Percentiles rank a stretch among this genome's conserved stretches.
Evolutionary conservation across 2,329 filamentous ascomycete genomes (phyloP).

Genomic region (Orbilia blumenaviensis): DNA sequence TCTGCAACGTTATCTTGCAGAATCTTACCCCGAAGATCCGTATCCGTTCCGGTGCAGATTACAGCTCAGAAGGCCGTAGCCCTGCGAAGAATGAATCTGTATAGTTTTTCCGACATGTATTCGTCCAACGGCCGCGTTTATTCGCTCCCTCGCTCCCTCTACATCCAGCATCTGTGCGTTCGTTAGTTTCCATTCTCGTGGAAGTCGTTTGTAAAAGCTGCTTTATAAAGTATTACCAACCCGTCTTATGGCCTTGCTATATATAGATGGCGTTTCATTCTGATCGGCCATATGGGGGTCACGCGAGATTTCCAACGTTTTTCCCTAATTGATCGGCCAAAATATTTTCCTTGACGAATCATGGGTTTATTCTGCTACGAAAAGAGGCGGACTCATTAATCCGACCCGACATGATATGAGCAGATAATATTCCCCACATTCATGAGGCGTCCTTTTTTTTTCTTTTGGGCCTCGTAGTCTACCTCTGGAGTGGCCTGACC

Average conservation of each 20-base stretch:
- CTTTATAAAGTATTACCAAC: conserved; percentile 13
- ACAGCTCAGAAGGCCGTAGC: conserved; percentile 21
- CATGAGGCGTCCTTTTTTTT: background rate
- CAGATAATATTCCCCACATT: conserved; percentile 14
- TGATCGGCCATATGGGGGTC: background rate
- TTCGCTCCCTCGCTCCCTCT: no score
- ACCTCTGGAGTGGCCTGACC: conserved; percentile 14
- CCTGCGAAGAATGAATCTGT: background rate
- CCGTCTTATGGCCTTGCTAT: background rate
- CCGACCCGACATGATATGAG: background rate
- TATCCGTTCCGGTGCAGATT: conserved; percentile 50
- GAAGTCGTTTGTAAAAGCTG: background rate
- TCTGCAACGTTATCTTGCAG: conserved; percentile 45
- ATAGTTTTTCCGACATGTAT: background rate
- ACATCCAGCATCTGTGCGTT: background rate
- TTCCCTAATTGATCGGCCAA: background rate
- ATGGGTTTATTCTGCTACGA: conserved; percentile 14
- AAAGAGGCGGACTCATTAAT: background rate
- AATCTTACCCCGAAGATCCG: conserved; percentile 42
- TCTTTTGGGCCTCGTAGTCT: background rate
- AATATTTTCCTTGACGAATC: conserved; percentile 6
- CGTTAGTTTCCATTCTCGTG: background rate
- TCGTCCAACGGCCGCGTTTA: no score
- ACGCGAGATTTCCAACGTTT: conserved; percentile 2
- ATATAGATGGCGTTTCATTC: conserved; percentile 8